These are phyloP conservation scores for Hypoxylon perforatum DNA, from an alignment of 495 filamentous ascomycete genomes.

Conservation along the genomic window DNA sequence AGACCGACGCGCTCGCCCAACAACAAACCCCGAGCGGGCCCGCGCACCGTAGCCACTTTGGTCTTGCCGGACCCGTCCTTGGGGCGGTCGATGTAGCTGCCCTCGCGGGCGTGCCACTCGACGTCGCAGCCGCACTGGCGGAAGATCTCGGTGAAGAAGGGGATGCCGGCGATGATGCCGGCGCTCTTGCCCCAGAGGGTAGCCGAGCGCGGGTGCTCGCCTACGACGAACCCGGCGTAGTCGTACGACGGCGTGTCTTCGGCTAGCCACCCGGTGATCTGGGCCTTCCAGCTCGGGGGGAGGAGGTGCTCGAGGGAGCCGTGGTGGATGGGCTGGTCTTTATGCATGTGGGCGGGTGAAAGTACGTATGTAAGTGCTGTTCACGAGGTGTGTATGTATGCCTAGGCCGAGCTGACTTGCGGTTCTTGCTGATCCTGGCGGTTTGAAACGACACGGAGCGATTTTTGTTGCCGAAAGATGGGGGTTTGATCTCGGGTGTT, in stretches of 20 bases:
- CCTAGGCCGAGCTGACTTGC: no score
- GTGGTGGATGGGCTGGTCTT: conserved; percentile 63
- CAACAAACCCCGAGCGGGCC: conserved; percentile 85
- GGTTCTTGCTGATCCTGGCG: background rate
- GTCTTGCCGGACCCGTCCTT: conserved; percentile 62
- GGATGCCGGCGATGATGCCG: conserved; percentile 89
- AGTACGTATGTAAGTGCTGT: no score
- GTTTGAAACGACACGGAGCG: background rate
- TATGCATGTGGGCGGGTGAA: conserved; percentile 35
- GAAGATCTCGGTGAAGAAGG: conserved; percentile 97
- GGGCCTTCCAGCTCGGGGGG: conserved; percentile 82
- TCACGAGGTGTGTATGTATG: no score
- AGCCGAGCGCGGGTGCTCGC: conserved; percentile 78
- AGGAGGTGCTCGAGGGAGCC: conserved; percentile 85
- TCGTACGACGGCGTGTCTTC: conserved; percentile 97
- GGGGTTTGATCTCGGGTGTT: no score
- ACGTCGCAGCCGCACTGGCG: conserved; percentile 87
- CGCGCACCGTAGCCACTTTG: conserved; percentile 82
- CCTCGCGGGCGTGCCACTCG: conserved; percentile 87
- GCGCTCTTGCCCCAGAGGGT: conserved; percentile 88
- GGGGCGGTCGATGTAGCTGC: conserved; percentile 65
- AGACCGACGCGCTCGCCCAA: conserved; percentile 93
- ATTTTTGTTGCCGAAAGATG: background rate
- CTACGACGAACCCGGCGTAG: conserved; percentile 97
- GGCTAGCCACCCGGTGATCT: conserved; percentile 85